Evolutionary conservation across 2,329 filamentous ascomycete species (phyloP).

Genomic region (Paracamarosporium sp.): DNA sequence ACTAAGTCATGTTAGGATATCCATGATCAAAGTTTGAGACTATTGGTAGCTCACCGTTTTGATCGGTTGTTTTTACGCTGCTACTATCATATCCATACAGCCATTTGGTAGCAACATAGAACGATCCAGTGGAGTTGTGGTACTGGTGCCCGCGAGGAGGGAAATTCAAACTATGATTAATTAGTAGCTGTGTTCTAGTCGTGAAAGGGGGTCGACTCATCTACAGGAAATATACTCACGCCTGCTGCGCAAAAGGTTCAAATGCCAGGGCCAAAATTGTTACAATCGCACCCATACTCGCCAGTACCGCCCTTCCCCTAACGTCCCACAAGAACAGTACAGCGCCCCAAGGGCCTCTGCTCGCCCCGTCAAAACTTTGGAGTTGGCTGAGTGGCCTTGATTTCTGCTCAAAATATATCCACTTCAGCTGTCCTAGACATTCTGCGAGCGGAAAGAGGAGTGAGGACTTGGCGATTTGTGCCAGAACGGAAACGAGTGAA

Average conservation of each 20-base stretch:
- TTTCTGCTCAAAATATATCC: constrained; percentile 25
- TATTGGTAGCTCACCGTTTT: no score
- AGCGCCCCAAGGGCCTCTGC: constrained; percentile 35
- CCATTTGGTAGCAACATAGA: no score
- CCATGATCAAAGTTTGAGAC: no score
- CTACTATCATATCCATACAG: no score
- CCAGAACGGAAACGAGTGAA: constrained; percentile 27
- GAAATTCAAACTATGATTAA: no score
- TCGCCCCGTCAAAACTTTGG: constrained; percentile 32
- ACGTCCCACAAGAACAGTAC: constrained; percentile 25
- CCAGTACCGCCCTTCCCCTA: constrained; percentile 15
- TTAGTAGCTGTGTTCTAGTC: no score
- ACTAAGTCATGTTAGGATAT: no score
- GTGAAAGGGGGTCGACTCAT: no score
- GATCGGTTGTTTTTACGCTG: no score
- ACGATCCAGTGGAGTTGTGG: no score
- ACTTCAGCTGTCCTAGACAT: constrained; percentile 38
- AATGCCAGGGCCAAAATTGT: constrained; percentile 30
- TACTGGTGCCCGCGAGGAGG: no score
- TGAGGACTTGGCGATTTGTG: constrained; percentile 31
- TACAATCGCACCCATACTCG: constrained; percentile 26
- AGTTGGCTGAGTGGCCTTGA: constrained; percentile 24
- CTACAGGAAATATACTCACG: no score
- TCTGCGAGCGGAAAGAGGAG: constrained; percentile 29
- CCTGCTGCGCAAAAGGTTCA: constrained; percentile 37